Conservation (phyloP, 2,329 filamentous ascomycete species). For the Phymatotrichopsis omnivora region DNA sequence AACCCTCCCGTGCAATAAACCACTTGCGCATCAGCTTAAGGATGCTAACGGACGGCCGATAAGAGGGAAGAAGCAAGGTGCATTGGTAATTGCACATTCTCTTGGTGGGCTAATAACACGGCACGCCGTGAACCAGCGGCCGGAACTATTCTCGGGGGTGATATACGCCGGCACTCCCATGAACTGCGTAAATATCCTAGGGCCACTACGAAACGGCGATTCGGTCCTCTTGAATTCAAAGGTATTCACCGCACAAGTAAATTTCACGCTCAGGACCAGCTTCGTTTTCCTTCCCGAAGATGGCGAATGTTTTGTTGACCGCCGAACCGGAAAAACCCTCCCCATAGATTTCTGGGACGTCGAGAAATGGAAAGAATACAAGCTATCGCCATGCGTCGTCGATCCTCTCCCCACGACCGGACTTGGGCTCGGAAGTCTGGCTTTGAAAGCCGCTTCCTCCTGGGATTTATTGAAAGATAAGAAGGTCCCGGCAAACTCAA, state of each 20-base stretch:
- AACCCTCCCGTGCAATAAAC: slow-evolving; percentile 61
- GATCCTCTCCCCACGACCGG: slow-evolving; percentile 38
- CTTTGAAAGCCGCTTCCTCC: slow-evolving; percentile 16
- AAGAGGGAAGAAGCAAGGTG: slow-evolving; percentile 43
- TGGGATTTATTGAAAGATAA: too few relatives aligned
- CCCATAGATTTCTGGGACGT: slow-evolving; percentile 74
- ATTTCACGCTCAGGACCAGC: slow-evolving; percentile 80
- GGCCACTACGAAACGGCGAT: slow-evolving; percentile 83
- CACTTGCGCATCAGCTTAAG: slow-evolving; percentile 37
- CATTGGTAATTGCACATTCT: slow-evolving; percentile 74
- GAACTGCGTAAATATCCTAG: slow-evolving; percentile 81
- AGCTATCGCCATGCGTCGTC: slow-evolving; percentile 65
- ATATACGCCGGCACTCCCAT: slow-evolving; percentile 78
- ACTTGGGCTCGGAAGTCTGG: slow-evolving; percentile 20
- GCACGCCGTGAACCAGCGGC: slow-evolving; percentile 74
- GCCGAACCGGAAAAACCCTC: slow-evolving; percentile 67
- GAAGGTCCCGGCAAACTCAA: neutral
- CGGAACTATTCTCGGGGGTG: slow-evolving; percentile 76
- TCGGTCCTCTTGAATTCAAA: slow-evolving; percentile 81
- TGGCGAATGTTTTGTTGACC: slow-evolving; percentile 79
- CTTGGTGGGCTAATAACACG: slow-evolving; percentile 79
- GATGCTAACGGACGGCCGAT: slow-evolving; percentile 38
- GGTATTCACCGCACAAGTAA: slow-evolving; percentile 72
- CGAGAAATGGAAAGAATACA: slow-evolving; percentile 67
- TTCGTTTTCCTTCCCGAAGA: slow-evolving; percentile 79